A percentile compares a stretch with the other conserved stretches of the same genome.
Evolutionary conservation across 225 moss, liverwort and hornwort species (phyloP).

Genomic region (Physcomitrellopsis africana): DNA sequence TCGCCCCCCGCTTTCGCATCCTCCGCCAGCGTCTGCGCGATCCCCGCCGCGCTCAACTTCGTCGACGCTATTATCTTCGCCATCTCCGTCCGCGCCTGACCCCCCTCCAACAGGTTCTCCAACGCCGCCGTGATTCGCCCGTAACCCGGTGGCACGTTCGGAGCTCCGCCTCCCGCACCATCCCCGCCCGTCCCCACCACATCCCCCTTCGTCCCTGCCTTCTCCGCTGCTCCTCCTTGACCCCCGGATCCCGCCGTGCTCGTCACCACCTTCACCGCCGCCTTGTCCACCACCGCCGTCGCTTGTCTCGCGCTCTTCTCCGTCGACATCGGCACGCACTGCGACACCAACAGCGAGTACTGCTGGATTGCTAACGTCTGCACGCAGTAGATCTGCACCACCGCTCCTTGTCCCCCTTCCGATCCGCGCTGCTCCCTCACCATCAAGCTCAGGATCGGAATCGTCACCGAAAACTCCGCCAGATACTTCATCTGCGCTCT

Average conservation of each 20-base stretch:
- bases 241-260: constrained; percentile 33
- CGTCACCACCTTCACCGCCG: constrained; percentile 44
- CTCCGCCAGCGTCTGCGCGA: constrained; percentile 45
- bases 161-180: constrained; percentile 46
- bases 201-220: constrained; percentile 39
- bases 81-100: constrained; percentile 51
- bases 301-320: constrained; percentile 57
- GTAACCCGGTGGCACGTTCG: constrained; percentile 58
- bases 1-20: constrained; percentile 33
- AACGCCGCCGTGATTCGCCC: constrained; percentile 48
- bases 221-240: constrained; percentile 43
- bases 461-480: constrained; percentile 89
- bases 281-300: constrained; percentile 56
- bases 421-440: constrained; percentile 78
- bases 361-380: constrained; percentile 98
- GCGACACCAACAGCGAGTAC: constrained; percentile 83
- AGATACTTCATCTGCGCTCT: constrained; percentile 85
- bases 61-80: constrained; percentile 46
- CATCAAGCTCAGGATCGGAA: constrained; percentile 91
- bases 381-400: constrained; percentile 94
- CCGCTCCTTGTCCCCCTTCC: constrained; percentile 76
- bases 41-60: constrained; percentile 44
- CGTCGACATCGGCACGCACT: constrained; percentile 67
- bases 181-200: constrained; percentile 34
- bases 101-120: constrained; percentile 53